These are phyloP conservation scores for Ilex asprella DNA, from an alignment of 257 asterid genomes.

Conservation along the genomic window DNA sequence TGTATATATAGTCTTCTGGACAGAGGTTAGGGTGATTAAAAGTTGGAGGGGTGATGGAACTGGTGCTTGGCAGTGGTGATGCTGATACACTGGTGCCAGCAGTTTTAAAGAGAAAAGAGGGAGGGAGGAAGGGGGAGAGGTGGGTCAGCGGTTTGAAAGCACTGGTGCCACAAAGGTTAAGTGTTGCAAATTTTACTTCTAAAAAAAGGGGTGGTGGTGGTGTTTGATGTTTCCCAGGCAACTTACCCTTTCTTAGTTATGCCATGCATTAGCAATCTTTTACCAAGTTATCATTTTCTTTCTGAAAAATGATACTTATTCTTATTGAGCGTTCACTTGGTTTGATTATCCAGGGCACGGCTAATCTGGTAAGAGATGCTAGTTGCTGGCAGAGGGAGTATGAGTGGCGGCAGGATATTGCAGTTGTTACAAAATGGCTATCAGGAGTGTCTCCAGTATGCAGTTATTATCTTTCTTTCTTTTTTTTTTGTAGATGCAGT, in stretches of 20 bases:
- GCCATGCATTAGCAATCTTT: background rate
- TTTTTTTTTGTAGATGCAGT: slow-evolving; percentile 20
- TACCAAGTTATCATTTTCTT: slow-evolving; percentile 1
- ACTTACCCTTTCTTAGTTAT: background rate
- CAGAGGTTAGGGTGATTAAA: too few species aligned
- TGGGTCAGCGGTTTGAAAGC: too few species aligned
- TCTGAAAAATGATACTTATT: background rate
- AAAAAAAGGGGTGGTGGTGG: too few species aligned
- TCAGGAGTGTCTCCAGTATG: slow-evolving; percentile 98
- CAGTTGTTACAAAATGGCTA: slow-evolving; percentile 95
- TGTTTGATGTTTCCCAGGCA: too few species aligned
- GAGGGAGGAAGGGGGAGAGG: too few species aligned
- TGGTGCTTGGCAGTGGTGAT: too few species aligned
- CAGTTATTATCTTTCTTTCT: slow-evolving; percentile 12
- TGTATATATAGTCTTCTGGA: too few species aligned
- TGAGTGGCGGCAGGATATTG: slow-evolving; percentile 99
- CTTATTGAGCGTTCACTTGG: slow-evolving; percentile 14
- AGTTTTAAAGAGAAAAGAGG: too few species aligned
- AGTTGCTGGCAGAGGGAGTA: slow-evolving; percentile 96
- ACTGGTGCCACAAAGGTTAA: too few species aligned
- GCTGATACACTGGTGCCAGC: too few species aligned
- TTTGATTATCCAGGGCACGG: slow-evolving; percentile 59
- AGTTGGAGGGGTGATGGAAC: too few species aligned
- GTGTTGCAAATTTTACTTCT: too few species aligned
- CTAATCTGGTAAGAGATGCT: slow-evolving; percentile 83